These are phyloP conservation scores for Rhizophlyctis rosea DNA, from an alignment of 192 early-diverging fungal species.

Conservation along the genomic window DNA sequence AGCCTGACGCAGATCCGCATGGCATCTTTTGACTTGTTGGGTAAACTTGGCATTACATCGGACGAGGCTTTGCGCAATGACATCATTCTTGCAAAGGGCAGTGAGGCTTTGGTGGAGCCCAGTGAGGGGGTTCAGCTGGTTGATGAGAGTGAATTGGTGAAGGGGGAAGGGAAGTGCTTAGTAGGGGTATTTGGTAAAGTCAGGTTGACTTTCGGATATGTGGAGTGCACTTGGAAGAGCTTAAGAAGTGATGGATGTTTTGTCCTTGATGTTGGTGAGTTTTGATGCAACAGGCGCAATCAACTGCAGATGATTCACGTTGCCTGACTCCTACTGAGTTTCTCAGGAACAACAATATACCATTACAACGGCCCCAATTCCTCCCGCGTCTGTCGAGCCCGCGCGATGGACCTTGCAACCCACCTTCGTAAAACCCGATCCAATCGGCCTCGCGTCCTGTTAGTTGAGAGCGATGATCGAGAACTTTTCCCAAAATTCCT, in stretches of 20 bases:
- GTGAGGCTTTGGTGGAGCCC: background rate
- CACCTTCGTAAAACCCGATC: constrained; percentile 31
- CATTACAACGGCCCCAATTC: constrained; percentile 22
- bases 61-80: constrained; percentile 15
- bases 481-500: constrained; percentile 6
- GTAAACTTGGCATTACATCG: constrained; percentile 13
- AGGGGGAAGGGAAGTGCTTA: constrained; percentile 23
- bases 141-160: constrained; percentile 20
- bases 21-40: constrained; percentile 13
- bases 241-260: constrained; percentile 20
- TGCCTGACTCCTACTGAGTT: no score
- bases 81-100: background rate
- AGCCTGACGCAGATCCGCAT: constrained; percentile 6
- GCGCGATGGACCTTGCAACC: constrained; percentile 34
- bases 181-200: constrained; percentile 26
- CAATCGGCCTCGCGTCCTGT: constrained; percentile 31
- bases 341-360: constrained; percentile 22
- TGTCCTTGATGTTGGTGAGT: constrained; percentile 30
- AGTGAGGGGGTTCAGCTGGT: background rate
- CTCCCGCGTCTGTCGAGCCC: constrained; percentile 30
- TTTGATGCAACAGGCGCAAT: no score
- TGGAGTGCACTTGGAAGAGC: background rate
- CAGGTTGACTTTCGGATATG: background rate
- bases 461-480: constrained; percentile 28
- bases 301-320: no score